phyloP scores from a whole-genome alignment of 345 rosid genomes.

The Punica granatum region DNA sequence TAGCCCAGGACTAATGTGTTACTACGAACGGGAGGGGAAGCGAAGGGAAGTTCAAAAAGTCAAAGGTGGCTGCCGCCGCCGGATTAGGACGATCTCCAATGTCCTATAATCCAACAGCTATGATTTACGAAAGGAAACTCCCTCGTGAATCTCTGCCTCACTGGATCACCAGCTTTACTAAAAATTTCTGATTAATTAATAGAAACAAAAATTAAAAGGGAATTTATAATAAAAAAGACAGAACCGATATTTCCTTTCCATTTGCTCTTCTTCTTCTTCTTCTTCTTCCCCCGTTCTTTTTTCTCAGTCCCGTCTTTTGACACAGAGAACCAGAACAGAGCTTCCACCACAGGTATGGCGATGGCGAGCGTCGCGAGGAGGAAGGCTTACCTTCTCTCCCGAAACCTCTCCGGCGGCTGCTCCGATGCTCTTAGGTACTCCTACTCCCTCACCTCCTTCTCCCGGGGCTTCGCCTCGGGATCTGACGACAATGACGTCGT shows the following conservation, averaged over 20 bases:
- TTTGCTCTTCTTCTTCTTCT: too few relatives aligned
- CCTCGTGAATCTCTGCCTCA: background rate
- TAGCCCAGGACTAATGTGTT: too few relatives aligned
- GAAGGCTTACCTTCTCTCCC: constrained; percentile 50
- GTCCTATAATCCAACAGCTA: background rate
- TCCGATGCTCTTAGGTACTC: constrained; percentile 50
- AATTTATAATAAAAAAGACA: too few relatives aligned
- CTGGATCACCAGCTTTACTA: background rate
- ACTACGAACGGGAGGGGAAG: too few relatives aligned
- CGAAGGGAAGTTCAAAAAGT: background rate
- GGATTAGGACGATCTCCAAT: background rate
- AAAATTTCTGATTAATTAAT: too few relatives aligned
- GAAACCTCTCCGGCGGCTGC: constrained; percentile 42
- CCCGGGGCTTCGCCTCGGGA: constrained; percentile 76
- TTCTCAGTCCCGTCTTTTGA: too few relatives aligned
- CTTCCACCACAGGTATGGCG: constrained; percentile 38
- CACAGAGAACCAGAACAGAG: too few relatives aligned
- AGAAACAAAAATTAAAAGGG: too few relatives aligned
- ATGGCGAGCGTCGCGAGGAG: constrained; percentile 82
- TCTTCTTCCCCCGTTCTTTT: too few relatives aligned
- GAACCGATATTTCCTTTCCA: too few relatives aligned
- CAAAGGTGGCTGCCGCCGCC: background rate
- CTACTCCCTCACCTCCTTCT: constrained; percentile 34
- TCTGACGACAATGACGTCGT: constrained; percentile 97
- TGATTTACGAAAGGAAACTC: background rate